These are phyloP conservation scores for Candida insectalens DNA, from an alignment of 805 yeast genomes.

Conservation along the genomic window DNA sequence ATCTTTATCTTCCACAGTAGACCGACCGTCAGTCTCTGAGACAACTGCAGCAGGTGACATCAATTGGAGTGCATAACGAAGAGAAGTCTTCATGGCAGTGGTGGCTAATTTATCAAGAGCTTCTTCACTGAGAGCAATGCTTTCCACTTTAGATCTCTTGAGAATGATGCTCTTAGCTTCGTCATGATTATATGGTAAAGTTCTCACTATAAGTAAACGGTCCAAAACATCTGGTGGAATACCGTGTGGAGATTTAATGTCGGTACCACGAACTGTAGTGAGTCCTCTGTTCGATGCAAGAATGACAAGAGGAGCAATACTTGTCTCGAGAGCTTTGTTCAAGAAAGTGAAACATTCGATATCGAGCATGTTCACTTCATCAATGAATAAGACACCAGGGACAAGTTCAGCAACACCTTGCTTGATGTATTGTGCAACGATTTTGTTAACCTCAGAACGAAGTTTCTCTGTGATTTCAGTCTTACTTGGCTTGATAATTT, in stretches of 20 bases:
- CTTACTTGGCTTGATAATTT: slow-evolving; percentile 88
- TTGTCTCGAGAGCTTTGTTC: slow-evolving; percentile 94
- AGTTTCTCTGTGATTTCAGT: slow-evolving; percentile 95
- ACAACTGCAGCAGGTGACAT: slow-evolving; percentile 85
- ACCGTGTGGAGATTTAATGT: slow-evolving; percentile 90
- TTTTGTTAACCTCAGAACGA: slow-evolving; percentile 91
- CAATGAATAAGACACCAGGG: slow-evolving; percentile 96
- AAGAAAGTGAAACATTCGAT: slow-evolving; percentile 93
- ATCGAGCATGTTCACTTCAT: slow-evolving; percentile 97
- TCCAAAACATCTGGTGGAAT: slow-evolving; percentile 90
- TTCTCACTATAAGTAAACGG: slow-evolving; percentile 86
- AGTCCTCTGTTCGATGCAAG: slow-evolving; percentile 98
- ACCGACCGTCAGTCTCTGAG: slow-evolving; percentile 66
- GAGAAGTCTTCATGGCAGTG: slow-evolving; percentile 81
- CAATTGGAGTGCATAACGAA: slow-evolving; percentile 87
- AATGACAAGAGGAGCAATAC: slow-evolving; percentile 91
- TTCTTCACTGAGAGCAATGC: slow-evolving; percentile 71
- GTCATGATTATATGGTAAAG: slow-evolving; percentile 64
- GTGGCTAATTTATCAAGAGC: slow-evolving; percentile 83
- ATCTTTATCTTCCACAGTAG: slow-evolving; percentile 59
- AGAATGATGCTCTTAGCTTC: slow-evolving; percentile 81
- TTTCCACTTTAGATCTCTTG: slow-evolving; percentile 92
- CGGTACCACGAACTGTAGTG: slow-evolving; percentile 89
- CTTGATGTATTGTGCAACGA: slow-evolving; percentile 97
- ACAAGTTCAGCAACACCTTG: slow-evolving; percentile 98